These are phyloP conservation scores for Echeveria elegans DNA, from an alignment of 164 flowering plant species.

Conservation along the genomic window DNA sequence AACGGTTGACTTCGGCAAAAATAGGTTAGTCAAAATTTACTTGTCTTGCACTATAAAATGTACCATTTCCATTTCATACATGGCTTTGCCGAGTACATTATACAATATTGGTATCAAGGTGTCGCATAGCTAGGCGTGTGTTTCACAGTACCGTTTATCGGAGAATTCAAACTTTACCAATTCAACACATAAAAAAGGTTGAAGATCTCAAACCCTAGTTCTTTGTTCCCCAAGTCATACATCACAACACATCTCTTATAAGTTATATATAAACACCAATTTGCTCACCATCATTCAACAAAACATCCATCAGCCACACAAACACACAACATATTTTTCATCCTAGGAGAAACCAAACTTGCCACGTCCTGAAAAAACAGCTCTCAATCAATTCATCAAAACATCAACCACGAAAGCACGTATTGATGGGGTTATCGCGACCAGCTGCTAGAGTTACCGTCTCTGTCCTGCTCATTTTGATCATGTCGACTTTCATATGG, in stretches of 20 bases:
- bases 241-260: neutral
- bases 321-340: too few species aligned
- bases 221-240: neutral
- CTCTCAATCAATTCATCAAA: neutral
- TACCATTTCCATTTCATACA: neutral
- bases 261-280: neutral
- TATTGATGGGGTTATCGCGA: neutral
- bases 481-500: too few species aligned
- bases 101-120: too few species aligned
- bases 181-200: neutral
- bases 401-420: neutral
- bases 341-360: neutral
- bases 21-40: too few species aligned
- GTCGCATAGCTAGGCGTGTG: neutral
- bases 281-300: neutral
- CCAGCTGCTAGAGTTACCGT: neutral
- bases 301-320: neutral
- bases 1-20: neutral
- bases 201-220: neutral
- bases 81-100: neutral
- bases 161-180: neutral
- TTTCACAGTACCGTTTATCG: neutral
- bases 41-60: neutral
- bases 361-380: neutral
- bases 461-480: too few species aligned